A percentile compares a stretch with the other conserved stretches of the same genome.
Evolutionary conservation across 2,329 filamentous ascomycete genomes (phyloP).

Genomic region (Cladosporium oxysporum): DNA sequence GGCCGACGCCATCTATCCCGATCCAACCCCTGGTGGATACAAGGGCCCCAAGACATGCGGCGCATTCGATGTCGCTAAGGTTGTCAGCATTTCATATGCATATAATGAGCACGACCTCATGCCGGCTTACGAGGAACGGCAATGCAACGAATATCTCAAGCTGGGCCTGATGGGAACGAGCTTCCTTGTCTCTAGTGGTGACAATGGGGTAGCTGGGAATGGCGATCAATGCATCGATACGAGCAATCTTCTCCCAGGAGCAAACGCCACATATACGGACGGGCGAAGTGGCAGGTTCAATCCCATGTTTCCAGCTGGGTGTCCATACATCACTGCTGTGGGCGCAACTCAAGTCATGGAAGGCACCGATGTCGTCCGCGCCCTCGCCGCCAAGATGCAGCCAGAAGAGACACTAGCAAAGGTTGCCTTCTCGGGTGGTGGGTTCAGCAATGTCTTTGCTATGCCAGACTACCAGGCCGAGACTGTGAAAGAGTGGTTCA

Average conservation of each 20-base stretch:
- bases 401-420: slow-evolving; percentile 51
- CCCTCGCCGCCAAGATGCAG: slow-evolving; percentile 27
- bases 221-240: slow-evolving; percentile 45
- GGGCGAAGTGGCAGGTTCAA: slow-evolving; percentile 44
- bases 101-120: slow-evolving; percentile 56
- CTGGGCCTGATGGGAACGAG: slow-evolving; percentile 56
- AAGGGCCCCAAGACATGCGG: slow-evolving; percentile 50
- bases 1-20: slow-evolving; percentile 43
- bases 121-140: slow-evolving; percentile 51
- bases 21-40: slow-evolving; percentile 38
- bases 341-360: slow-evolving; percentile 53
- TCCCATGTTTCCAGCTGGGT: slow-evolving; percentile 50
- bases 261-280: slow-evolving; percentile 30
- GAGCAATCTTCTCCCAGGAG: slow-evolving; percentile 19
- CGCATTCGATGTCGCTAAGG: slow-evolving; percentile 49
- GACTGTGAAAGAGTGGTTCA: slow-evolving; percentile 46
- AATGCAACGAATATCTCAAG: slow-evolving; percentile 61
- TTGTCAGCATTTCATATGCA: slow-evolving; percentile 57
- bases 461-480: slow-evolving; percentile 51
- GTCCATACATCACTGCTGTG: slow-evolving; percentile 55
- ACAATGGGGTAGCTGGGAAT: slow-evolving; percentile 42
- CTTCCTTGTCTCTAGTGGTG: slow-evolving; percentile 55
- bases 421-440: slow-evolving; percentile 48
- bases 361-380: slow-evolving; percentile 42
- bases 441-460: slow-evolving; percentile 53